Conservation (phyloP, 257 asterid genomes). For the Ligustrum vulgare region DNA sequence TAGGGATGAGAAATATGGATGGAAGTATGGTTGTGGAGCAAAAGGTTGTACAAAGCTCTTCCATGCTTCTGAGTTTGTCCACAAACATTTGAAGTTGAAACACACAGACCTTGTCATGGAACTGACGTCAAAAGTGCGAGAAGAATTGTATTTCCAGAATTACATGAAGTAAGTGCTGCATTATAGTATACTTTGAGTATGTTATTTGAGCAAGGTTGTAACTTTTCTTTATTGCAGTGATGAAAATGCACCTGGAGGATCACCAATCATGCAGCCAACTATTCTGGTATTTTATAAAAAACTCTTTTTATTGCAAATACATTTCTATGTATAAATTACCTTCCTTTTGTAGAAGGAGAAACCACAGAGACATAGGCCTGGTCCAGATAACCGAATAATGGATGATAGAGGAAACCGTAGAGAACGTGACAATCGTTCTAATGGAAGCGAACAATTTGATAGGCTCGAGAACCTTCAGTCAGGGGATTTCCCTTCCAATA, state of each 20-base stretch:
- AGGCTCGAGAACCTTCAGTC: conserved; percentile 63
- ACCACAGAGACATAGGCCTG: conserved; percentile 67
- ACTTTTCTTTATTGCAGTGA: conserved; percentile 57
- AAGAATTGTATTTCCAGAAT: conserved; percentile 83
- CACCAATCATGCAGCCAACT: conserved; percentile 87
- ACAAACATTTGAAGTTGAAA: conserved; percentile 90
- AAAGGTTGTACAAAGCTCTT: conserved; percentile 98
- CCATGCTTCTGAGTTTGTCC: conserved; percentile 94
- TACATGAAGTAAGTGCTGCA: conserved; percentile 77
- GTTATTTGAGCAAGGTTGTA: conserved; percentile 13
- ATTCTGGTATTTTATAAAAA: conserved; percentile 47
- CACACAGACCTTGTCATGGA: conserved; percentile 81
- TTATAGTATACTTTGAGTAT: neutral
- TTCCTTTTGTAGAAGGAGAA: conserved; percentile 71
- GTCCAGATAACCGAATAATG: conserved; percentile 62
- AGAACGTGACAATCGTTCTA: conserved; percentile 65
- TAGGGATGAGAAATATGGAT: conserved; percentile 99
- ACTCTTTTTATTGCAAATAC: neutral
- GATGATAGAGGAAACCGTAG: conserved; percentile 80
- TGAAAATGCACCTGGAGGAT: conserved; percentile 93
- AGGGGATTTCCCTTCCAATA: conserved; percentile 56
- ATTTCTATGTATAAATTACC: conserved; percentile 10
- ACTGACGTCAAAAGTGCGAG: conserved; percentile 78
- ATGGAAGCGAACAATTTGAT: conserved; percentile 67
- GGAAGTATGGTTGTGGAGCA: conserved; percentile 99